Evolutionary conservation across 768 basidiomycete genomes (phyloP).

Genomic region (Kwoniella shandongensis): DNA sequence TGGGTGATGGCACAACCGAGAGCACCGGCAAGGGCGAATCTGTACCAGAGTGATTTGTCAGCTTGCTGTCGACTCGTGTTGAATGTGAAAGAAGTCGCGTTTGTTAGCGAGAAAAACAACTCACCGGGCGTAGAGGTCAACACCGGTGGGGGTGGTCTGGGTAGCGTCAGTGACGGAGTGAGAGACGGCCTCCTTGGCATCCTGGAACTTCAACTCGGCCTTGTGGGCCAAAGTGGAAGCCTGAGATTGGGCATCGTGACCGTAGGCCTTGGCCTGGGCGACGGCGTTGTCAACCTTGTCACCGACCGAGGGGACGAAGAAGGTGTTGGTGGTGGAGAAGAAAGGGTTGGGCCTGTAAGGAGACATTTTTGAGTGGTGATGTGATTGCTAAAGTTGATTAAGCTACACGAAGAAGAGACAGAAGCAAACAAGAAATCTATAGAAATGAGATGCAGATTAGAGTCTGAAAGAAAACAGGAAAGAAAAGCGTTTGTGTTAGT

Average conservation of each 20-base stretch:
- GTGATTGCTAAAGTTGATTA: neutral
- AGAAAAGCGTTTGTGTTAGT: neutral
- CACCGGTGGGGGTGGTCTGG: constrained; percentile 43
- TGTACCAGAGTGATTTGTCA: constrained; percentile 15
- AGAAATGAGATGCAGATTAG: neutral
- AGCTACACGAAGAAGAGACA: neutral
- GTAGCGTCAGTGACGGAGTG: constrained; percentile 28
- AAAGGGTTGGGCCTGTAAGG: constrained; percentile 50
- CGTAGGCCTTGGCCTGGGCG: constrained; percentile 41
- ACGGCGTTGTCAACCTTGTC: constrained; percentile 53
- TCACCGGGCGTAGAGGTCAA: constrained; percentile 51
- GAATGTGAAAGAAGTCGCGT: neutral
- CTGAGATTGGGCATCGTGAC: constrained; percentile 36
- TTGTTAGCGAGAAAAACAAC: constrained; percentile 7
- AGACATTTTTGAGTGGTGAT: constrained; percentile 21
- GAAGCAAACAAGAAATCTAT: neutral
- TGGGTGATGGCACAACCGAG: constrained; percentile 54
- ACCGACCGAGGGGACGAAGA: constrained; percentile 51
- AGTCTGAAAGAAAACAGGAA: neutral
- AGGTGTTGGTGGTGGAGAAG: constrained; percentile 49
- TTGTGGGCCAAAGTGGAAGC: constrained; percentile 31
- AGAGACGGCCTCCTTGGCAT: constrained; percentile 49
- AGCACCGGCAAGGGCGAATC: constrained; percentile 54
- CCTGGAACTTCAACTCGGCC: constrained; percentile 45
- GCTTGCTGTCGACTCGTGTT: no score